phyloP scores from a whole-genome alignment of 169 alveolate species.

The Babesia bigemina region DNA sequence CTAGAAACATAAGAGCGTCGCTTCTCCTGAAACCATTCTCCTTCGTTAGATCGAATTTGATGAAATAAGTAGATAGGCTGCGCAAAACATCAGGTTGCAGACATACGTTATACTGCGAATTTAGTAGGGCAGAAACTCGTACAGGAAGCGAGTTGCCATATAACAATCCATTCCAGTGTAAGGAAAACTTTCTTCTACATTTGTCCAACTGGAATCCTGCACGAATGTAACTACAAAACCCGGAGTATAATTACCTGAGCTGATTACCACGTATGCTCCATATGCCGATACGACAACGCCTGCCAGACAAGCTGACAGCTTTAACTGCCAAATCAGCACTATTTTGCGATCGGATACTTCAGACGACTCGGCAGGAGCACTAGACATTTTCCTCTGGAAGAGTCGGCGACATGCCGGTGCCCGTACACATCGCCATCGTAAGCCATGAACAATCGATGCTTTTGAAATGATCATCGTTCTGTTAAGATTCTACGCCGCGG shows the following conservation, averaged over 20 bases:
- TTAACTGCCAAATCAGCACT: slow-evolving; percentile 48
- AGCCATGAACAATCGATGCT: background rate
- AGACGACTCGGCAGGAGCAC: slow-evolving; percentile 5
- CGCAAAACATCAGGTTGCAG: slow-evolving; percentile 9
- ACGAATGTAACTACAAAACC: background rate
- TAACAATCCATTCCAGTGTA: slow-evolving; percentile 38
- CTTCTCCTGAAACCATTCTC: slow-evolving; percentile 54
- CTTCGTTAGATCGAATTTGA: slow-evolving; percentile 38
- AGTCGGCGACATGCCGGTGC: background rate
- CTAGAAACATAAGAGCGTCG: slow-evolving; percentile 44
- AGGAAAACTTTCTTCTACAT: slow-evolving; percentile 11
- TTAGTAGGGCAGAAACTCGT: slow-evolving; percentile 26
- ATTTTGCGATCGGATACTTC: slow-evolving; percentile 11
- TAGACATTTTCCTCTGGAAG: background rate
- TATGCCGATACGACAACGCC: slow-evolving; percentile 21
- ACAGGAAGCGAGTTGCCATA: slow-evolving; percentile 38
- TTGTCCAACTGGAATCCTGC: slow-evolving; percentile 51
- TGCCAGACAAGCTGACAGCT: slow-evolving; percentile 6
- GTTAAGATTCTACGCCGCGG: background rate
- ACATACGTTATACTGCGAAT: slow-evolving; percentile 38
- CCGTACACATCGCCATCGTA: background rate
- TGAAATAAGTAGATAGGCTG: slow-evolving; percentile 32
- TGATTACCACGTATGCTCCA: slow-evolving; percentile 27
- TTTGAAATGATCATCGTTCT: background rate
- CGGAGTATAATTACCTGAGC: slow-evolving; percentile 21